Evolutionary conservation across 371 early-diverging fungal genomes (phyloP).

Genomic region (Mortierella sp.): DNA sequence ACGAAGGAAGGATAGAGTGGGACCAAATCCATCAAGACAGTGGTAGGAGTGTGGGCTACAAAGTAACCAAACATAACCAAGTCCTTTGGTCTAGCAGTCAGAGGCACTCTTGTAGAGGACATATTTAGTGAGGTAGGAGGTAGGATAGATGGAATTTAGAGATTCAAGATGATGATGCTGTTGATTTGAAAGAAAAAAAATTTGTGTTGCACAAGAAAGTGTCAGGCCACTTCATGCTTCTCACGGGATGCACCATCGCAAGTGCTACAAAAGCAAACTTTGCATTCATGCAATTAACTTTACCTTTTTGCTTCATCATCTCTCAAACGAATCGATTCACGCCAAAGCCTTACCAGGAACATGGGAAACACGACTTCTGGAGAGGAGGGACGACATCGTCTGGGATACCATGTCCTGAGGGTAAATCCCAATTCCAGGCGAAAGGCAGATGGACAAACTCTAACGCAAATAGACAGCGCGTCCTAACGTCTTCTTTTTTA

Average conservation of each 20-base stretch:
- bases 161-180: not conserved
- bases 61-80: conserved; percentile 55
- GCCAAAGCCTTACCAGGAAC: conserved; percentile 3
- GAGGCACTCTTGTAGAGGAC: conserved; percentile 28
- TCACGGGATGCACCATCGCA: conserved; percentile 15
- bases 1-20: conserved; percentile 47
- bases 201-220: not conserved
- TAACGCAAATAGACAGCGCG: not conserved
- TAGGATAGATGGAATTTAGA: not conserved
- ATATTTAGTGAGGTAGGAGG: not conserved
- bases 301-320: not conserved
- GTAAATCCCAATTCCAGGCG: conserved; percentile 37
- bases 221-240: conserved; percentile 6
- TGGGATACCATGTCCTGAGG: conserved; percentile 66
- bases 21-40: conserved; percentile 37
- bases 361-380: conserved; percentile 59
- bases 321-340: not conserved
- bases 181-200: not conserved
- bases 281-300: not conserved
- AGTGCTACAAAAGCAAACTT: conserved; percentile 5
- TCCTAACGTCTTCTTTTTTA: conserved; percentile 4
- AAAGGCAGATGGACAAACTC: not conserved
- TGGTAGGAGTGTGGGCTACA: conserved; percentile 36
- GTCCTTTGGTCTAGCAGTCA: conserved; percentile 51
- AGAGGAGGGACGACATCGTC: conserved; percentile 55